Evolutionary conservation across 352 stramenopile species (phyloP), one percentile per base, ranked within the genome.

Genomic region (Pythium insidiosum): DNA sequence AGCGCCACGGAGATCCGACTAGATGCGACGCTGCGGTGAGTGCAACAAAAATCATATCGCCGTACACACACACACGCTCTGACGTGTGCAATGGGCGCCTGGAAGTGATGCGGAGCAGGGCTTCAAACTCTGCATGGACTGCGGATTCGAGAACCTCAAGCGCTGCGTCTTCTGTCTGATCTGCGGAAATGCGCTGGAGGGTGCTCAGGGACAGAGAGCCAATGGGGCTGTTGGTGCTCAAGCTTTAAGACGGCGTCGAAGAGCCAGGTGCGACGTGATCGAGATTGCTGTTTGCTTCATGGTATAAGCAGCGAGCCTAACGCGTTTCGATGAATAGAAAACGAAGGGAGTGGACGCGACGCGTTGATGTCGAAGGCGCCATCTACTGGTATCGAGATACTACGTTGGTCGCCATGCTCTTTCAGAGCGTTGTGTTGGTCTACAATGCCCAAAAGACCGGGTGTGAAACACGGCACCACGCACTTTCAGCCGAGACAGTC

Each of bases 161-260:
- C 42, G 42, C 18, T 34, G 34, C 33, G 42, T 50, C 22, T 50
- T 50, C 43, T 50, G 43, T 29, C 35, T 43, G 36, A 7, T 46
- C 28, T 46, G 35, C 18, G 36, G 35, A 12, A 30, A 35, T 2
- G 35, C 36, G 11, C 26, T 53, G 12, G 26, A 40, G 28, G 6
- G n/a, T 40, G 3, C 33, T 29, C 23, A 23, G n/a, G 13, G 20
- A 12, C 13, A 20, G n/a, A n/a, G n/a, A 30, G 26, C 29, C 12
- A 24, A 25, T 4, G 1, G 4, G 5, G 22, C 29, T n/a, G 18
- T 2, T 21, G 7, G 2, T 7, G 28, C 4, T 20, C 6, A 28
- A 33, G 19, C 9, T 12, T 2, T 34, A 16, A 36, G 23, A n/a
- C 18, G 7, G n/a, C n/a, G n/a, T n/a, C n/a, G n/a, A n/a, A n/a